A percentile compares a stretch with the other conserved stretches of the same genome.
These are phyloP conservation scores for Penicillium sumatraense DNA, from an alignment of 2,329 filamentous ascomycete species.

Conservation along the genomic window DNA sequence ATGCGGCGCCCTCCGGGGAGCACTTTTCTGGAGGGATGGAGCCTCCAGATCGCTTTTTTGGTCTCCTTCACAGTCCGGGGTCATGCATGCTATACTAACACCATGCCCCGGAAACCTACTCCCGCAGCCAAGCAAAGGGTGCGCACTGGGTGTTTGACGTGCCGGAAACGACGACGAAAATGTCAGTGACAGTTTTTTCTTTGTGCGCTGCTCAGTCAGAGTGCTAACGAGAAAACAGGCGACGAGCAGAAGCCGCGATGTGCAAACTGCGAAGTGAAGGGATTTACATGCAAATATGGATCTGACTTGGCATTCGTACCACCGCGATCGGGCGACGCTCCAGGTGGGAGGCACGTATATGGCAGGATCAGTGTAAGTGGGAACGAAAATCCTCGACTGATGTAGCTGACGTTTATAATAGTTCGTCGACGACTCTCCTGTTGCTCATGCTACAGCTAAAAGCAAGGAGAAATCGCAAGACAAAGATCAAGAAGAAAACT, in stretches of 20 bases:
- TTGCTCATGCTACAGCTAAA: constrained; percentile 6
- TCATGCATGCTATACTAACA: constrained; percentile 13
- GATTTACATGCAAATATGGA: constrained; percentile 29
- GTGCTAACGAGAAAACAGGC: constrained; percentile 11
- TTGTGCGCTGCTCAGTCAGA: background rate
- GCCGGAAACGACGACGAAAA: constrained; percentile 31
- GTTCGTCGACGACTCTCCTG: constrained; percentile 27
- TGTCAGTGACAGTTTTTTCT: constrained; percentile 18
- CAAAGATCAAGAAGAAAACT: background rate
- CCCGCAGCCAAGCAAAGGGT: constrained; percentile 30
- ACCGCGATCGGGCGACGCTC: constrained; percentile 8
- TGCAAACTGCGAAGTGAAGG: constrained; percentile 29
- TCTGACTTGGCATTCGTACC: constrained; percentile 28
- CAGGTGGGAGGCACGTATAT: constrained; percentile 16
- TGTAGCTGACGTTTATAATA: constrained; percentile 5
- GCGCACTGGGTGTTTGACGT: constrained; percentile 31
- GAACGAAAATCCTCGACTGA: background rate
- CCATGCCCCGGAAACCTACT: constrained; percentile 27
- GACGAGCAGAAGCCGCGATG: constrained; percentile 32
- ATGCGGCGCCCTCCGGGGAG: constrained; percentile 13
- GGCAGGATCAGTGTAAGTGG: constrained; percentile 23
- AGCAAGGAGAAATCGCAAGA: constrained; percentile 5
- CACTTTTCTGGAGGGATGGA: constrained; percentile 16
- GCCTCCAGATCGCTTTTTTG: constrained; percentile 20
- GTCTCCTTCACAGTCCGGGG: constrained; percentile 12